phyloP scores from a whole-genome alignment of 164 flowering plant genomes.

The Pachysandra terminalis region DNA sequence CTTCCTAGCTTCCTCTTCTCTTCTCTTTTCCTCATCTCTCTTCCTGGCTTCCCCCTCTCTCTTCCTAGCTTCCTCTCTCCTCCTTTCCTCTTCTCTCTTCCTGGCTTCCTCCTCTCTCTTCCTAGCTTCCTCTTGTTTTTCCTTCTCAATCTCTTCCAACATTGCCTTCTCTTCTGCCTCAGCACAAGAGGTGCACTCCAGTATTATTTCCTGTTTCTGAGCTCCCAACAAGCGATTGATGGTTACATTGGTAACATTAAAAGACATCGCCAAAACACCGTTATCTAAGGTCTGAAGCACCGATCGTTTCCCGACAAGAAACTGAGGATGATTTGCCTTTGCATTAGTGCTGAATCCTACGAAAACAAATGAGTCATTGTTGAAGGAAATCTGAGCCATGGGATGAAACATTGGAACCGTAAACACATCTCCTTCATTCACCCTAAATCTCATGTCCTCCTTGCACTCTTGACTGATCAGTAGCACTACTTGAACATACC shows the following conservation, averaged over 20 bases:
- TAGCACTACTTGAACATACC: conserved; percentile 43
- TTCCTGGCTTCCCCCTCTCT: conserved; percentile 3
- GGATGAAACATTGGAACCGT: conserved; percentile 66
- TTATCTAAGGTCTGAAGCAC: conserved; percentile 45
- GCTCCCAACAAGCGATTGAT: conserved; percentile 34
- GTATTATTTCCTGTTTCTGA: conserved; percentile 47
- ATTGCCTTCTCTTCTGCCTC: conserved; percentile 59
- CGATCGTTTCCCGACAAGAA: conserved; percentile 63
- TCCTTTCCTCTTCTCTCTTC: conserved; percentile 1
- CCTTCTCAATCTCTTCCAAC: conserved; percentile 45
- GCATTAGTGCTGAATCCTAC: conserved; percentile 75
- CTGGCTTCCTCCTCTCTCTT: conserved; percentile 3
- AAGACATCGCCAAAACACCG: conserved; percentile 43
- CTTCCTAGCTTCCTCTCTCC: background rate
- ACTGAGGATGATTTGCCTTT: conserved; percentile 70
- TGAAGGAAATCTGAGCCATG: conserved; percentile 82
- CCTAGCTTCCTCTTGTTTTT: conserved; percentile 15
- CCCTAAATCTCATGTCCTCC: conserved; percentile 48
- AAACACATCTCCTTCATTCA: conserved; percentile 78
- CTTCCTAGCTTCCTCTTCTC: conserved; percentile 1
- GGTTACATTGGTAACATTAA: conserved; percentile 42
- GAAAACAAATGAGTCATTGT: conserved; percentile 66
- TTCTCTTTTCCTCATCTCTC: conserved; percentile 1
- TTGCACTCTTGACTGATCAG: conserved; percentile 30
- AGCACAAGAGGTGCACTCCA: conserved; percentile 80